phyloP scores from a whole-genome alignment of 1,139 yeast species.

The Debaryomyces sp. region DNA sequence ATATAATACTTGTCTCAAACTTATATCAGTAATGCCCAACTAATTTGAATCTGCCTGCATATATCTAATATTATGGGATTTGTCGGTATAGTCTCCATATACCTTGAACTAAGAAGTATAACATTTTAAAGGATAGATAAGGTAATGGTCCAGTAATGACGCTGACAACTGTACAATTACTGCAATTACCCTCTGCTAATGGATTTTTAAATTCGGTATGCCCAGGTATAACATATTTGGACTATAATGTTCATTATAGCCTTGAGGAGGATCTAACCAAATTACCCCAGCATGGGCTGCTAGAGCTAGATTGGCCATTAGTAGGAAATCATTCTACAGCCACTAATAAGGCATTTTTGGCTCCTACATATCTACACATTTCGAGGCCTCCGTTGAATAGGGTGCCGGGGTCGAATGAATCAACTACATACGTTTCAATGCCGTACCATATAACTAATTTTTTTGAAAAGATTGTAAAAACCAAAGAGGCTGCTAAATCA shows the following conservation, averaged over 20 bases:
- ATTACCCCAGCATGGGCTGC: conserved; percentile 7
- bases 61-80: not conserved
- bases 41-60: not conserved
- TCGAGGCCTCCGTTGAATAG: conserved; percentile 39
- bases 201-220: conserved; percentile 41
- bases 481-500: conserved; percentile 30
- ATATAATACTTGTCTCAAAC: not conserved
- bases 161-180: conserved; percentile 7
- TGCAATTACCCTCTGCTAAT: conserved; percentile 26
- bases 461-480: conserved; percentile 31
- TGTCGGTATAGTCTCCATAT: not conserved
- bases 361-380: conserved; percentile 36
- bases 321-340: conserved; percentile 10
- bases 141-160: conserved; percentile 9
- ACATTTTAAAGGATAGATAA: not conserved
- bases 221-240: conserved; percentile 40
- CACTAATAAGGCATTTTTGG: conserved; percentile 21
- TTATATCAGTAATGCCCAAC: not conserved
- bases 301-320: conserved; percentile 38
- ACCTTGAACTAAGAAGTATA: not conserved
- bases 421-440: conserved; percentile 46
- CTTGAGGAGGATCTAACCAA: conserved; percentile 17
- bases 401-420: conserved; percentile 29
- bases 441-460: conserved; percentile 43
- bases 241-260: conserved; percentile 37